A percentile compares a stretch with the other conserved stretches of the same genome.
phyloP scores from a whole-genome alignment of 129 eudicot species.

The Solidago caesia region DNA sequence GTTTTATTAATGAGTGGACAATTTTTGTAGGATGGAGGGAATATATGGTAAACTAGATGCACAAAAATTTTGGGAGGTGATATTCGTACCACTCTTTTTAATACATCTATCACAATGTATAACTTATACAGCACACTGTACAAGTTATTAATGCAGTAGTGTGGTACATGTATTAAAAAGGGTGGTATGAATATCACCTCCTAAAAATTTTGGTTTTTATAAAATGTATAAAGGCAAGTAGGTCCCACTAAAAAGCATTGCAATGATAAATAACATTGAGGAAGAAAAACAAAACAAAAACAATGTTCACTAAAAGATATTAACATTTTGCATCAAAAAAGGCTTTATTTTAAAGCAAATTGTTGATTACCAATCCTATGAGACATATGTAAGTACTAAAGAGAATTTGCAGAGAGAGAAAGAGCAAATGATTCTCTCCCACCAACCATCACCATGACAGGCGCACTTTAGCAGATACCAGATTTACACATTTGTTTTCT shows the following conservation, averaged over 20 bases:
- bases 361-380: slow-evolving; percentile 4
- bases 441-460: slow-evolving; percentile 36
- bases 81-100: too few species aligned
- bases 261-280: neutral
- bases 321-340: slow-evolving; percentile 22
- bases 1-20: too few species aligned
- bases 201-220: neutral
- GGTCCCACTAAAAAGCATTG: slow-evolving; percentile 16
- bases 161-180: too few species aligned
- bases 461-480: slow-evolving; percentile 29
- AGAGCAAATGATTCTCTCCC: slow-evolving; percentile 1
- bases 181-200: too few species aligned
- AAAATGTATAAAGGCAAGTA: neutral
- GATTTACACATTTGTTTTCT: slow-evolving; percentile 13
- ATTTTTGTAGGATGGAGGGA: too few species aligned
- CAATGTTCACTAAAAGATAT: slow-evolving; percentile 5
- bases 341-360: slow-evolving; percentile 21
- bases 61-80: neutral
- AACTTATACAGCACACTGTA: too few species aligned
- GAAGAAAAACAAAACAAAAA: neutral
- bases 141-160: too few species aligned
- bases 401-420: slow-evolving; percentile 23
- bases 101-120: too few species aligned
- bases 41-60: too few species aligned
- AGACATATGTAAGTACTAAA: neutral